Base-by-base conservation (phyloP, 495 filamentous ascomycete genomes). In the Aspergillus kassunensis region DNA sequence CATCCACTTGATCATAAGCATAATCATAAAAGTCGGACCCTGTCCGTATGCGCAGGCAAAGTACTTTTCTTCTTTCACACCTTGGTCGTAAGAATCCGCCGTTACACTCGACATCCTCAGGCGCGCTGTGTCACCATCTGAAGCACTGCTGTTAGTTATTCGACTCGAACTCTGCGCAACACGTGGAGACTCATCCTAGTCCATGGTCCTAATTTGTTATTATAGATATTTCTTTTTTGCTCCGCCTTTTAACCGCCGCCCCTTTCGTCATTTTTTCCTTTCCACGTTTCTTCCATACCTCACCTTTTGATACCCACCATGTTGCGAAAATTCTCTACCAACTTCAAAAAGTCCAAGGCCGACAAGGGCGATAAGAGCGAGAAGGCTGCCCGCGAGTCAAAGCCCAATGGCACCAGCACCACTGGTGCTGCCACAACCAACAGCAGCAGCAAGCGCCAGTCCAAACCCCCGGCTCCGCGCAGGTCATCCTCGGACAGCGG, bases 291-390 rank as follows among this genome's bases (percentile, higher is more conserved):
- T 36, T 42, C 50, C n/a, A 49, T 53, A 46, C 61, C 23, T 4
- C 35, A 31, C 48, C 59, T 23, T 46, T 54, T 44, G 27, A 46
- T 55, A 58, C 44, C 64, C 62, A 69, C 56, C 45, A 74, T 74
- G 71, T 69, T 80, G 65, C 71, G 76, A 43, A 73, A 73, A 59
- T 65, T 80, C 52, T 80, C 78, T 36, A 72, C 73, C n/a, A 71
- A 60, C 4, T 80, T 81, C 64, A 77, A 69, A 59, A 72, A 70
- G 63, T 68, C 68, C 54, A 78, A 73, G 61, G 73, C 67, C 23
- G 71, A 46, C 9, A 46, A 46, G 44, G 19, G 16, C 29, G 44
- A 46, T 10, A 46, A 46, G 44, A 12, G 16, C 29, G 44, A 46
- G 4, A 78, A 73, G 61, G 71, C 69, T 29, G 71, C 73, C 12